Percentiles rank a stretch among this genome's conserved stretches.
These are phyloP conservation scores for Pyricularia sp. DNA, from an alignment of 2,329 filamentous ascomycete species.

Conservation along the genomic window DNA sequence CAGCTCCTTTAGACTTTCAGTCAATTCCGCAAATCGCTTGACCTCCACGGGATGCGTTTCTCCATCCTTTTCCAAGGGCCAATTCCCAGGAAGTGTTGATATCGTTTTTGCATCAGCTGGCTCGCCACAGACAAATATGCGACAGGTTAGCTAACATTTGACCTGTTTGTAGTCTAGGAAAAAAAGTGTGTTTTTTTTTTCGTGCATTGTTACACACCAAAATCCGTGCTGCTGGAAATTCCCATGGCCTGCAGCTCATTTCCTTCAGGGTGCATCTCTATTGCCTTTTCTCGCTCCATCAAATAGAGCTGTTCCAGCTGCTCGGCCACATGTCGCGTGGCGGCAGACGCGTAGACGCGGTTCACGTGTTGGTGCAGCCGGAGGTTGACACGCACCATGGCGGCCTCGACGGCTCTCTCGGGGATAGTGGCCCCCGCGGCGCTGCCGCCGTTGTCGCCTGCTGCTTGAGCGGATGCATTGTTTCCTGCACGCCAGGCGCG, in stretches of 20 bases:
- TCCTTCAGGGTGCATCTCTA: not conserved
- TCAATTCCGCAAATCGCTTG: constrained; percentile 36
- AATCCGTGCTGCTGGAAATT: constrained; percentile 27
- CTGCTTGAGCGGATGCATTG: constrained; percentile 22
- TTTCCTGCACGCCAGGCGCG: constrained; percentile 37
- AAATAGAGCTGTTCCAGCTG: constrained; percentile 56
- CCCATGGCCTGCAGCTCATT: constrained; percentile 14
- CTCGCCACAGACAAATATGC: not conserved
- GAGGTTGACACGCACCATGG: constrained; percentile 45
- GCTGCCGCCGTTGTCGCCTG: constrained; percentile 19
- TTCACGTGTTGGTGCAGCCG: constrained; percentile 50
- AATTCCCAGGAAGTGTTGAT: constrained; percentile 30
- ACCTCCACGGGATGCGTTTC: constrained; percentile 31
- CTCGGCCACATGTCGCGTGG: constrained; percentile 58
- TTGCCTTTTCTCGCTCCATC: constrained; percentile 11
- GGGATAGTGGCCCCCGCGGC: constrained; percentile 24
- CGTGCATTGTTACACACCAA: constrained; percentile 21
- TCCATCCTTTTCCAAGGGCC: constrained; percentile 27
- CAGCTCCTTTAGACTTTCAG: constrained; percentile 35
- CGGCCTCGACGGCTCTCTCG: constrained; percentile 41
- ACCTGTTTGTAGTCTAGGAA: too few species aligned
- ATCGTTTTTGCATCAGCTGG: constrained; percentile 30
- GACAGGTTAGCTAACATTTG: constrained; percentile 10
- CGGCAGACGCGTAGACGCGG: constrained; percentile 53
- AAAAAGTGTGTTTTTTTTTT: too few species aligned